phyloP scores from a whole-genome alignment of 2,329 filamentous ascomycete genomes.

The Colletotrichum agaves region DNA sequence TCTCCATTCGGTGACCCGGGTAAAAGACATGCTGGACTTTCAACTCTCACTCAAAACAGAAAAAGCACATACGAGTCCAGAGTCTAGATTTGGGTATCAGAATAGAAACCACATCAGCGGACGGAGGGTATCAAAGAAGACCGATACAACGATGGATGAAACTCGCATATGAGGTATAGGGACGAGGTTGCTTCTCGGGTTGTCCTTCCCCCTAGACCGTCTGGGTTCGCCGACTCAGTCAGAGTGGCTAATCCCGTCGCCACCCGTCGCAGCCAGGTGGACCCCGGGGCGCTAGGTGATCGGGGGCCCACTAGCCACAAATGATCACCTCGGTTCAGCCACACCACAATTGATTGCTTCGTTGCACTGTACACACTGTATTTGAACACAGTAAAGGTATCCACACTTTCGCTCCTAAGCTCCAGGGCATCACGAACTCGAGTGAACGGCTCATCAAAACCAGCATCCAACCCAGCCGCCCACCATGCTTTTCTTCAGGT shows the following conservation, averaged over 20 bases:
- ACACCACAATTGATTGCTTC: no score
- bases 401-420: conserved; percentile 22
- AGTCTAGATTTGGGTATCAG: background rate
- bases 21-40: conserved; percentile 47
- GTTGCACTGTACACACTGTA: conserved; percentile 1
- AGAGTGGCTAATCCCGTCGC: conserved; percentile 9
- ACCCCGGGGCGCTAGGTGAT: no score
- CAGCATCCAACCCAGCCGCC: conserved; percentile 25
- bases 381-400: conserved; percentile 1
- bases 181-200: background rate
- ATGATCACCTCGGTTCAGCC: no score
- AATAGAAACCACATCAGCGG: background rate
- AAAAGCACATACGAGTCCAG: no score
- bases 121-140: background rate
- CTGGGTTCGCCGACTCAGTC: conserved; percentile 16
- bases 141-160: background rate
- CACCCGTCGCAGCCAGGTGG: conserved; percentile 5
- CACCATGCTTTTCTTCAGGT: conserved; percentile 61
- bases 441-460: conserved; percentile 27
- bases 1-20: conserved; percentile 79
- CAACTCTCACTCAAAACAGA: background rate
- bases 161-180: background rate
- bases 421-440: conserved; percentile 23
- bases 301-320: conserved; percentile 2
- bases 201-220: conserved; percentile 18